Conservation (phyloP, 371 early-diverging fungal species). For the Mycotypha africana region DNA sequence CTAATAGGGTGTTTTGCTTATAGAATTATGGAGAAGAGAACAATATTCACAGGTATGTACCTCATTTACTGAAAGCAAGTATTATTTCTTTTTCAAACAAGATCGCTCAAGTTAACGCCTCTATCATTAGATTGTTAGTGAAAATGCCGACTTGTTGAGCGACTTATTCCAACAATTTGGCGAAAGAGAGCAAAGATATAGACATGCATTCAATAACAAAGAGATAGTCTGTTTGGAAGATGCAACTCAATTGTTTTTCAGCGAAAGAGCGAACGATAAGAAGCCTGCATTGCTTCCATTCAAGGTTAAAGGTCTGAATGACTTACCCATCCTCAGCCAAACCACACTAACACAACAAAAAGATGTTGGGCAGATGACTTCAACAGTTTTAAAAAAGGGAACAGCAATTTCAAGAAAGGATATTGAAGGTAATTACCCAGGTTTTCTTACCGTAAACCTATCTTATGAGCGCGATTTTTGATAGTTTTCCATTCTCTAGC, state of each 20-base stretch:
- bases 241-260: no score
- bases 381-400: no score
- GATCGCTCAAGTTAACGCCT: no score
- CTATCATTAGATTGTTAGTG: background rate
- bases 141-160: constrained; percentile 1
- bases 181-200: constrained; percentile 5
- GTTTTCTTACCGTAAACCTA: no score
- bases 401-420: no score
- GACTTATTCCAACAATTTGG: constrained; percentile 12
- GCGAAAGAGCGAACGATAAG: no score
- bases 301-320: constrained; percentile 2
- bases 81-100: background rate
- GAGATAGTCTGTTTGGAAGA: constrained; percentile 5
- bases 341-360: constrained; percentile 2
- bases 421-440: no score
- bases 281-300: background rate
- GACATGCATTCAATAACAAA: constrained; percentile 3
- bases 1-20: constrained; percentile 13
- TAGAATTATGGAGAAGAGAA: constrained; percentile 19
- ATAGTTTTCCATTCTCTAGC: no score
- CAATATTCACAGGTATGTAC: constrained; percentile 14
- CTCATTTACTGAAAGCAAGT: background rate
- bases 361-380: background rate
- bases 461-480: no score
- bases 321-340: background rate